phyloP scores from a whole-genome alignment of 257 asterid species.

The Solanum okadae region DNA sequence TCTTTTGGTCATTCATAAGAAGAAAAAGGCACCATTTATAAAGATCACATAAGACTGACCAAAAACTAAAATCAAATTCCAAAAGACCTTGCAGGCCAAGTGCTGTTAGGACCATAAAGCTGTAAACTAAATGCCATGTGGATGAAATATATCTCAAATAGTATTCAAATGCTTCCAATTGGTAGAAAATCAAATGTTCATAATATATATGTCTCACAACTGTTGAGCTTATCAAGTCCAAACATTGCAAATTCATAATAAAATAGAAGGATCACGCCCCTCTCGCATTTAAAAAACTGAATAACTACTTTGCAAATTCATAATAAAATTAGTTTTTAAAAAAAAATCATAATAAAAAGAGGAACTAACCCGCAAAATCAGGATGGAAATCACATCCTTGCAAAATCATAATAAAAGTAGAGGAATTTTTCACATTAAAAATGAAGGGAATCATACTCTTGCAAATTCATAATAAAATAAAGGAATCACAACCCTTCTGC shows the following conservation, averaged over 20 bases:
- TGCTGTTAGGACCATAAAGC: background rate
- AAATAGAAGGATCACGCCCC: background rate
- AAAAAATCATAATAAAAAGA: background rate
- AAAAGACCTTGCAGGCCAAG: background rate
- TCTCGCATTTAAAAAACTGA: background rate
- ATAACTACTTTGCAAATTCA: background rate
- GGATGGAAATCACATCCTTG: background rate
- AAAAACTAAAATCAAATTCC: background rate
- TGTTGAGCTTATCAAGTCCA: background rate
- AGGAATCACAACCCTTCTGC: background rate
- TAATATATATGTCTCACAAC: background rate
- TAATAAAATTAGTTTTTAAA: background rate
- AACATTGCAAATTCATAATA: background rate
- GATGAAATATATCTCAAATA: background rate
- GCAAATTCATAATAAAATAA: no score
- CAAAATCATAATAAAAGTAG: background rate
- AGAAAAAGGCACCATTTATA: background rate
- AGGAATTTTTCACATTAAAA: background rate
- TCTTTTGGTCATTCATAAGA: no score
- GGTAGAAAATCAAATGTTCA: background rate
- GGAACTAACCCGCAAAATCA: background rate
- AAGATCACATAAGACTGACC: background rate
- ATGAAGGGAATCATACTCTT: no score
- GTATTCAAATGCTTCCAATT: background rate
- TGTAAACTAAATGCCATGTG: background rate